phyloP scores from a whole-genome alignment of 257 asterid genomes.

The Cinchona pubescens region DNA sequence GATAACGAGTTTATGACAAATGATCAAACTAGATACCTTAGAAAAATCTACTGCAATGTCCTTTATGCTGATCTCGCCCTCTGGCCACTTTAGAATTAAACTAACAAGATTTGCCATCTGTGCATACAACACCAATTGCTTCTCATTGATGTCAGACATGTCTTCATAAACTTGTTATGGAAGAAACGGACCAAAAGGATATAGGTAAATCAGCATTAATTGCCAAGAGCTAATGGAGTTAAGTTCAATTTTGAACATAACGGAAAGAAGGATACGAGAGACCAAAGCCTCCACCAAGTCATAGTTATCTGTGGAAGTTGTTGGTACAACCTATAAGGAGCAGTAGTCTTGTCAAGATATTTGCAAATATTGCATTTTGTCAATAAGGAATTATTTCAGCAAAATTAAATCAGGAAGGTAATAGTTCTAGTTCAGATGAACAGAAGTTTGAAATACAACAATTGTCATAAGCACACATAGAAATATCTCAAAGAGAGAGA shows the following conservation, averaged over 20 bases:
- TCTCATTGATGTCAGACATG: conserved; percentile 64
- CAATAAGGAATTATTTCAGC: background rate
- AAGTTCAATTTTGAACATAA: conserved; percentile 10
- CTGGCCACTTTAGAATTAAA: conserved; percentile 72
- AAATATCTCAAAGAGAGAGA: too few relatives aligned
- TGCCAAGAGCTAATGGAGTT: background rate
- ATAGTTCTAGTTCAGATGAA: too few relatives aligned
- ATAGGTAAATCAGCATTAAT: background rate
- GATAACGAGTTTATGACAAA: background rate
- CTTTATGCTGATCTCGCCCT: conserved; percentile 64
- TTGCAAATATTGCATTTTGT: background rate
- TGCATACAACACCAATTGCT: conserved; percentile 76
- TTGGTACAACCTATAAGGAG: conserved; percentile 51
- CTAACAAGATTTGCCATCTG: conserved; percentile 94
- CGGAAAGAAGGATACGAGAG: conserved; percentile 79
- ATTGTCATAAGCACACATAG: too few relatives aligned
- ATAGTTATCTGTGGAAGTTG: conserved; percentile 62
- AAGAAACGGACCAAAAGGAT: conserved; percentile 15
- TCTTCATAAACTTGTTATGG: conserved; percentile 54
- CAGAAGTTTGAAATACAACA: too few relatives aligned
- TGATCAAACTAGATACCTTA: conserved; percentile 49
- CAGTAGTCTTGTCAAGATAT: background rate
- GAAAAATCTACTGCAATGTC: conserved; percentile 74
- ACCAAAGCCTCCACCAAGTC: conserved; percentile 68
- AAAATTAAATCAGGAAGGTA: too few relatives aligned